A percentile compares a stretch with the other conserved stretches of the same genome.
Evolutionary conservation across 2,329 filamentous ascomycete genomes (phyloP).

Genomic region (Metarhizium anisopliae): DNA sequence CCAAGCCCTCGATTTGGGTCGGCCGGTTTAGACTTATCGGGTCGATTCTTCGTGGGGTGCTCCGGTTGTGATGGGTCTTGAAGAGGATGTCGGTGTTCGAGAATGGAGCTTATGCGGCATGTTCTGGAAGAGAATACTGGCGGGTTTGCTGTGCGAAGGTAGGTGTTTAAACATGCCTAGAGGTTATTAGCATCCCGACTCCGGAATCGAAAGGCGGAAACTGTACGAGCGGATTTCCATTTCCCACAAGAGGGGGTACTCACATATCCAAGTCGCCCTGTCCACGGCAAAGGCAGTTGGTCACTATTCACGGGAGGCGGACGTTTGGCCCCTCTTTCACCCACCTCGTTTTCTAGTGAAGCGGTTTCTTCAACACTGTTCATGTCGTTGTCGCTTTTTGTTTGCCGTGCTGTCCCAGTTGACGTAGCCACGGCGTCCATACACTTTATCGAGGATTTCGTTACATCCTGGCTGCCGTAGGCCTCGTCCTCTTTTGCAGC

Average conservation of each 20-base stretch:
- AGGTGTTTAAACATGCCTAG: conserved; percentile 84
- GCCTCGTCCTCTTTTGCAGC: background rate
- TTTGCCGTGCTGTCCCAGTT: background rate
- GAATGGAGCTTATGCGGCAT: conserved; percentile 80
- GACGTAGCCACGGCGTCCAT: background rate
- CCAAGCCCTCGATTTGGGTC: conserved; percentile 57
- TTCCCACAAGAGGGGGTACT: conserved; percentile 19
- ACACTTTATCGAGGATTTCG: background rate
- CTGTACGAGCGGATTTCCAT: background rate
- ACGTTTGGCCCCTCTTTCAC: conserved; percentile 36
- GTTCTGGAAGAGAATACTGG: conserved; percentile 87
- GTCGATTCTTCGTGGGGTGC: conserved; percentile 77
- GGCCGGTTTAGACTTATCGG: conserved; percentile 62
- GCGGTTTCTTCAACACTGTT: background rate
- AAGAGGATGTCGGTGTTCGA: conserved; percentile 80
- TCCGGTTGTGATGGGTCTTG: conserved; percentile 66
- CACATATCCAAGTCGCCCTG: conserved; percentile 81
- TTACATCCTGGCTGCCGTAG: background rate
- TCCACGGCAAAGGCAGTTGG: conserved; percentile 82
- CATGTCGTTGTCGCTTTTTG: background rate
- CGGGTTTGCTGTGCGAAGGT: conserved; percentile 70
- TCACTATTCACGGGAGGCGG: conserved; percentile 75
- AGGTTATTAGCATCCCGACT: conserved; percentile 3
- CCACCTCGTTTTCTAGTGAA: conserved; percentile 1
- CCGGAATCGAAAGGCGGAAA: background rate